phyloP scores from a whole-genome alignment of 306 rosid genomes.

The Urtica urens region DNA sequence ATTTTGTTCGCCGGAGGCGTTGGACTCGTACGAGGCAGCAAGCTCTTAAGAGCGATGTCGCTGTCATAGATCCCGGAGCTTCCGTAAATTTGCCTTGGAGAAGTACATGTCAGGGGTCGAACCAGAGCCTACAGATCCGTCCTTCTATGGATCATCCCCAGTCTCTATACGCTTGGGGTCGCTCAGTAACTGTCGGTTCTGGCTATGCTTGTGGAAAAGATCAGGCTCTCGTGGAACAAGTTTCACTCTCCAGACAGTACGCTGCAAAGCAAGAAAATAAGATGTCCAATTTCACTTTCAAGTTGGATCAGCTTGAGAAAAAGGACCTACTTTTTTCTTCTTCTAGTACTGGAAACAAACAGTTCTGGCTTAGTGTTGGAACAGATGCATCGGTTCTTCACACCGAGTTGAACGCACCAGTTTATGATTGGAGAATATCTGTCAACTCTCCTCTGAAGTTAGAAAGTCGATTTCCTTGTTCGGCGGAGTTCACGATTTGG shows the following conservation, averaged over 20 bases:
- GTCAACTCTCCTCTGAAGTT: constrained; percentile 72
- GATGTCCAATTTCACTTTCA: constrained; percentile 38
- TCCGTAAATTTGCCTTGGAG: constrained; percentile 70
- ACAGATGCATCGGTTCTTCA: constrained; percentile 90
- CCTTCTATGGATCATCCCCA: constrained; percentile 48
- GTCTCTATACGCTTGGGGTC: constrained; percentile 64
- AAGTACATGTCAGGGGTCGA: constrained; percentile 61
- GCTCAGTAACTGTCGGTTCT: constrained; percentile 49
- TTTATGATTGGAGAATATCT: constrained; percentile 91
- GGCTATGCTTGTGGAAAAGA: constrained; percentile 66
- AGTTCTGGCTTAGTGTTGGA: constrained; percentile 75
- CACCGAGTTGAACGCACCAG: constrained; percentile 83
- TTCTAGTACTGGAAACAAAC: constrained; percentile 46
- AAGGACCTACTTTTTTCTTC: constrained; percentile 74
- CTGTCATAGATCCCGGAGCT: constrained; percentile 53
- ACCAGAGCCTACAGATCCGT: constrained; percentile 56
- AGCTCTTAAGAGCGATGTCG: constrained; percentile 27
- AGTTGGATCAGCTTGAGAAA: constrained; percentile 81
- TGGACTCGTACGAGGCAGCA: constrained; percentile 55
- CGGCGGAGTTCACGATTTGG: constrained; percentile 65
- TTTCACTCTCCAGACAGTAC: constrained; percentile 37
- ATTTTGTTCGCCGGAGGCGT: constrained; percentile 64
- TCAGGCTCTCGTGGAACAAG: constrained; percentile 46
- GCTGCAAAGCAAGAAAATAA: constrained; percentile 27
- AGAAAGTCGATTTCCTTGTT: constrained; percentile 89